A percentile compares a stretch with the other conserved stretches of the same genome.
Evolutionary conservation across 1,139 yeast genomes (phyloP).

Genomic region (Geotrichum phurueaensis): DNA sequence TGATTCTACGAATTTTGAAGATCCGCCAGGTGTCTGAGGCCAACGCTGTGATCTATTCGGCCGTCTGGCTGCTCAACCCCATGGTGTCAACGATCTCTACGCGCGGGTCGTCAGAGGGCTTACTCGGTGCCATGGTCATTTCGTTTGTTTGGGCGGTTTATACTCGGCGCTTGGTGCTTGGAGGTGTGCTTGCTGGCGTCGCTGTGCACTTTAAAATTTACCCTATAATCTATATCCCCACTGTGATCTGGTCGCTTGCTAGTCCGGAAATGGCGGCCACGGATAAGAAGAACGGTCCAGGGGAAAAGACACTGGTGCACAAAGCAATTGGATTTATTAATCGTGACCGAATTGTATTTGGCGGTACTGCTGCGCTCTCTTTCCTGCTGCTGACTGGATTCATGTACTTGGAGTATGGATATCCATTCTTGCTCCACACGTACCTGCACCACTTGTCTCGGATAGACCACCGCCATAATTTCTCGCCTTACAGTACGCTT

Average conservation of each 20-base stretch:
- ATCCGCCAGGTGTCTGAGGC: conserved; percentile 30
- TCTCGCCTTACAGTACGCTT: conserved; percentile 75
- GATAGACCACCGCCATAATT: conserved; percentile 90
- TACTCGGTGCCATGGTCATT: conserved; percentile 73
- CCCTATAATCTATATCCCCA: conserved; percentile 75
- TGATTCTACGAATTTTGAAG: conserved; percentile 41
- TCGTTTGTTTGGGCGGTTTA: conserved; percentile 47
- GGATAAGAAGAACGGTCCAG: neutral
- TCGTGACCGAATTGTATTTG: conserved; percentile 43
- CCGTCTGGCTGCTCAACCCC: conserved; percentile 87
- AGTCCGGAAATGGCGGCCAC: conserved; percentile 17
- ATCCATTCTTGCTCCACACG: conserved; percentile 70
- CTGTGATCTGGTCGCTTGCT: conserved; percentile 40
- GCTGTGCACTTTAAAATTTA: conserved; percentile 87
- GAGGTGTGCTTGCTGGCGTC: conserved; percentile 65
- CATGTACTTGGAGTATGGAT: conserved; percentile 68
- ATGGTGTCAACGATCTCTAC: conserved; percentile 93
- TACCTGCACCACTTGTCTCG: conserved; percentile 78
- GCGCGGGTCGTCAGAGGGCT: conserved; percentile 88
- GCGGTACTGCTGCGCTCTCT: conserved; percentile 40
- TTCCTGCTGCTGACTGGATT: conserved; percentile 44
- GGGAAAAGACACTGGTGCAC: neutral
- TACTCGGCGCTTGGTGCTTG: conserved; percentile 36
- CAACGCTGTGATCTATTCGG: conserved; percentile 41
- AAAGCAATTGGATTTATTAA: conserved; percentile 38